Conservation (phyloP, 2,329 filamentous ascomycete genomes). For the Talaromyces funiculosus region DNA sequence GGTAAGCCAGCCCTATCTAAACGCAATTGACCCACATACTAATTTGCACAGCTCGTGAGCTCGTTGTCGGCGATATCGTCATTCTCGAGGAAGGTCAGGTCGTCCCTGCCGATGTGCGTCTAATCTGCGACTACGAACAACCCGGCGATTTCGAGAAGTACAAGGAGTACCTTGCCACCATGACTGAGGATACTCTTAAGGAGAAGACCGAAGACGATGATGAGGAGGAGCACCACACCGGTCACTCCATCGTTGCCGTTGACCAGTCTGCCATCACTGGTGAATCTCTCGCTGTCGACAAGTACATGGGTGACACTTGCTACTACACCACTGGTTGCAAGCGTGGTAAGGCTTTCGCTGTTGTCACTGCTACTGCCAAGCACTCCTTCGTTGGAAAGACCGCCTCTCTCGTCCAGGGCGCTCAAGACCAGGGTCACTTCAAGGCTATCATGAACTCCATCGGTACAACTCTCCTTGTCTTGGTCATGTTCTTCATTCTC, state of each 20-base stretch:
- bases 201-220: conserved; percentile 48
- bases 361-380: conserved; percentile 59
- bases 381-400: conserved; percentile 68
- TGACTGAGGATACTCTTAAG: conserved; percentile 51
- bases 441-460: conserved; percentile 75
- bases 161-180: conserved; percentile 54
- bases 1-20: too few species aligned
- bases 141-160: conserved; percentile 60
- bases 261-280: conserved; percentile 72
- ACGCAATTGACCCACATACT: too few species aligned
- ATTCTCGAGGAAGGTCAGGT: conserved; percentile 64
- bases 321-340: conserved; percentile 74
- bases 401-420: conserved; percentile 62
- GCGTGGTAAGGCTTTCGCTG: conserved; percentile 64
- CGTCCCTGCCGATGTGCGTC: conserved; percentile 59
- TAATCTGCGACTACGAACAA: conserved; percentile 63
- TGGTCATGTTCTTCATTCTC: conserved; percentile 68
- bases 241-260: conserved; percentile 58
- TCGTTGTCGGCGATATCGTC: conserved; percentile 66
- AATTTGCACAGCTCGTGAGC: conserved; percentile 44
- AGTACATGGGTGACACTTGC: conserved; percentile 60
- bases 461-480: conserved; percentile 61
- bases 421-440: conserved; percentile 68
- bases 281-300: conserved; percentile 59
- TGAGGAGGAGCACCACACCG: conserved; percentile 54